phyloP scores from a whole-genome alignment of 441 rosid genomes.

The Omphalea diandra region DNA sequence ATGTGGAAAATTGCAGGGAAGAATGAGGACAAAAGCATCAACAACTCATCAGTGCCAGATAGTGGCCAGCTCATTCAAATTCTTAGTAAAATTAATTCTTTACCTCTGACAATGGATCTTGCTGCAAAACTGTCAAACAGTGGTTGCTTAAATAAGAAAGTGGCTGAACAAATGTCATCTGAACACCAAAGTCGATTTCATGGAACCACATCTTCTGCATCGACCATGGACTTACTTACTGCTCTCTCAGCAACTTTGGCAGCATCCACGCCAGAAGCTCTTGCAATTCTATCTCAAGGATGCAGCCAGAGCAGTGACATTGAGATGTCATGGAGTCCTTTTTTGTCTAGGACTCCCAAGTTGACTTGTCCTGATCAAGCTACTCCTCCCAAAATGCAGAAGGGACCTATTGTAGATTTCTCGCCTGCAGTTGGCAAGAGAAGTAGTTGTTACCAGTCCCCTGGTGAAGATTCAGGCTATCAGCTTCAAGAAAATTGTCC shows the following conservation, averaged over 20 bases:
- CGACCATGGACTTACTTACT: constrained; percentile 70
- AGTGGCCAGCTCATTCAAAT: constrained; percentile 73
- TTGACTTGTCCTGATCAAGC: constrained; percentile 41
- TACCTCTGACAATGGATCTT: constrained; percentile 68
- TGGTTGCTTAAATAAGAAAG: constrained; percentile 48
- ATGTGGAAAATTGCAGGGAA: constrained; percentile 43
- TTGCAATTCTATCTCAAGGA: constrained; percentile 56
- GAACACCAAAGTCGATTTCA: constrained; percentile 45
- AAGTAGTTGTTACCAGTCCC: constrained; percentile 75
- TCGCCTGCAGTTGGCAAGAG: constrained; percentile 56
- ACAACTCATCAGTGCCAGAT: constrained; percentile 42
- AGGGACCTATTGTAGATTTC: constrained; percentile 39
- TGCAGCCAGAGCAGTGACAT: constrained; percentile 61
- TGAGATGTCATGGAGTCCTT: too few relatives aligned
- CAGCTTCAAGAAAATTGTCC: constrained; percentile 53
- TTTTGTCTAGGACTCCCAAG: too few relatives aligned
- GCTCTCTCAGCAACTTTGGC: constrained; percentile 67
- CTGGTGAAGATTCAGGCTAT: constrained; percentile 63
- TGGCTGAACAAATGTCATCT: constrained; percentile 36
- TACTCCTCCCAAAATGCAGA: constrained; percentile 37
- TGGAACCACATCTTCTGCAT: constrained; percentile 46
- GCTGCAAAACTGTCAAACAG: constrained; percentile 56
- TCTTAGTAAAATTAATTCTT: constrained; percentile 73
- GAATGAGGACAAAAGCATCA: constrained; percentile 41
- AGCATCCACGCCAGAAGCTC: constrained; percentile 57